Evolutionary conservation across 2,329 filamentous ascomycete species (phyloP).

Genomic region (Xylaria multiplex): DNA sequence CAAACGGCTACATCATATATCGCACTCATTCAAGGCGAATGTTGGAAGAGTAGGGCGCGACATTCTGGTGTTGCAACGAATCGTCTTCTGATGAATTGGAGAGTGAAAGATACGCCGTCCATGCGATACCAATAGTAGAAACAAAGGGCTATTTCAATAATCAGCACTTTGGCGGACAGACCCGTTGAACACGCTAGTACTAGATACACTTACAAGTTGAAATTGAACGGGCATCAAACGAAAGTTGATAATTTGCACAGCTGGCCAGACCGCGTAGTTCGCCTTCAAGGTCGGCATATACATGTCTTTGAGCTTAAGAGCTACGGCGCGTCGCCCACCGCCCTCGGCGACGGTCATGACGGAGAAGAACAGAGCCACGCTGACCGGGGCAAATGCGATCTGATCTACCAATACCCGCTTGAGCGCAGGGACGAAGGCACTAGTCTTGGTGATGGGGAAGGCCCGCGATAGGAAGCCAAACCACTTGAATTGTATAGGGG

Average conservation of each 20-base stretch:
- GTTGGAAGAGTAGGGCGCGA: slow-evolving; percentile 48
- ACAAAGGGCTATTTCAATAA: slow-evolving; percentile 79
- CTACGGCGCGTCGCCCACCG: slow-evolving; percentile 81
- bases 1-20: neutral
- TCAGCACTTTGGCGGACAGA: slow-evolving; percentile 22
- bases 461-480: slow-evolving; percentile 83
- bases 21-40: slow-evolving; percentile 49
- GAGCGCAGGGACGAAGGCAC: slow-evolving; percentile 78
- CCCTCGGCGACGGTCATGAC: slow-evolving; percentile 97
- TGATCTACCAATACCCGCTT: slow-evolving; percentile 95
- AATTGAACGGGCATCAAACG: slow-evolving; percentile 93
- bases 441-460: slow-evolving; percentile 85
- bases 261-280: slow-evolving; percentile 94
- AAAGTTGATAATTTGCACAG: slow-evolving; percentile 97
- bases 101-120: slow-evolving; percentile 95
- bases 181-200: neutral
- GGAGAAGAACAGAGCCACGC: slow-evolving; percentile 88
- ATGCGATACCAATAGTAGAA: slow-evolving; percentile 93
- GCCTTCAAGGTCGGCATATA: slow-evolving; percentile 94
- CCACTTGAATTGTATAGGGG: slow-evolving; percentile 95
- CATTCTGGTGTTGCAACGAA: slow-evolving; percentile 45
- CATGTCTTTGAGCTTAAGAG: slow-evolving; percentile 89
- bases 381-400: slow-evolving; percentile 89
- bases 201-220: slow-evolving; percentile 79
- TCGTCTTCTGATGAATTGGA: slow-evolving; percentile 85